Conservation (phyloP, 73 alveolate genomes). For the Paraurostyla sp. region DNA sequence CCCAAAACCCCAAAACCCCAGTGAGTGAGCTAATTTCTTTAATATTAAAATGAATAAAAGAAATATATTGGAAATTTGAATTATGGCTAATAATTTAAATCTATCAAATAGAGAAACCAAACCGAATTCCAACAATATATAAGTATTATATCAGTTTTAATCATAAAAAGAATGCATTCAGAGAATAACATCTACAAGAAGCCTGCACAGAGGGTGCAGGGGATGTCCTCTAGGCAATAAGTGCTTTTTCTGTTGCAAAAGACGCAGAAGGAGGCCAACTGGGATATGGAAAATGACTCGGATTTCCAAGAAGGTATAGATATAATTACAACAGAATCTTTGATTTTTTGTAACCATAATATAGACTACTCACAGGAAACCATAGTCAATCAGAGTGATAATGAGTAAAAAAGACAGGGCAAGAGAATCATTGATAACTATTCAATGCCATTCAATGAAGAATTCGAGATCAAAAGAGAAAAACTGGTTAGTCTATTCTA, state of each 20-base stretch:
- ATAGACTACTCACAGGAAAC: constrained; percentile 21
- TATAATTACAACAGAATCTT: too few species aligned
- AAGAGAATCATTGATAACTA: neutral
- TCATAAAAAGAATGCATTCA: constrained; percentile 10
- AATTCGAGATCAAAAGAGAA: constrained; percentile 58
- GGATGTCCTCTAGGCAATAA: constrained; percentile 67
- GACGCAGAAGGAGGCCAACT: constrained; percentile 74
- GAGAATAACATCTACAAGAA: constrained; percentile 47
- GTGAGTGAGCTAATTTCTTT: too few species aligned
- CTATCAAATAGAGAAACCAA: constrained; percentile 51
- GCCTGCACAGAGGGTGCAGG: constrained; percentile 7
- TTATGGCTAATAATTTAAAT: constrained; percentile 54
- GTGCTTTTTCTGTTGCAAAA: constrained; percentile 64
- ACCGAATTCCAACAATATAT: constrained; percentile 18
- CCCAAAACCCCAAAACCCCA: constrained; percentile 61
- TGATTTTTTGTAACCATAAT: neutral
- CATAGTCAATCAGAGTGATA: neutral
- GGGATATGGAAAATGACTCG: constrained; percentile 70
- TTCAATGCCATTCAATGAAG: constrained; percentile 52
- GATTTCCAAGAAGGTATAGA: constrained; percentile 47
- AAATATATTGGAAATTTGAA: constrained; percentile 48
- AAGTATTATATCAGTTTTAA: constrained; percentile 37
- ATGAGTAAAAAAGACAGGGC: neutral
- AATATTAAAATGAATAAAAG: neutral
- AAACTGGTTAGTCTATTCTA: constrained; percentile 52